Evolutionary conservation across 306 rosid species (phyloP).

Genomic region (Ormosia semicastrata): DNA sequence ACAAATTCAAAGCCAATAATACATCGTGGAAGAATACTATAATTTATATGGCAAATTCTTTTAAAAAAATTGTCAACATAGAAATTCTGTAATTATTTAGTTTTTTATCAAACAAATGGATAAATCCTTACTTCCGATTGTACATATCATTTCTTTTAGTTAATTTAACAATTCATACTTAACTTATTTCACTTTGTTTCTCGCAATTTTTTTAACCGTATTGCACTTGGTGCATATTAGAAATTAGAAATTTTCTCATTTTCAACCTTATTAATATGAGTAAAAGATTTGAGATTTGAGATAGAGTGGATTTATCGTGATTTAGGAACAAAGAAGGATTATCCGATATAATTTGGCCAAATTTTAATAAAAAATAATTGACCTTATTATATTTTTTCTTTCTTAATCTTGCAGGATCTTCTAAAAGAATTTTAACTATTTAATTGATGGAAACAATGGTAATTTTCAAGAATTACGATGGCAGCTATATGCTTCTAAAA

Average conservation of each 20-base stretch:
- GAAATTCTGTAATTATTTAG: too few relatives aligned
- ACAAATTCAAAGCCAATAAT: too few relatives aligned
- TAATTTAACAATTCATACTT: neutral
- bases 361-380: neutral
- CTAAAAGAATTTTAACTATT: neutral
- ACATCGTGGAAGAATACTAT: too few relatives aligned
- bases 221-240: neutral
- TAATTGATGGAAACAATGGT: neutral
- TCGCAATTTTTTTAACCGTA: neutral
- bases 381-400: neutral
- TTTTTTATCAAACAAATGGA: neutral
- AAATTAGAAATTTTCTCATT: neutral
- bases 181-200: neutral
- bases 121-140: neutral
- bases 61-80: too few relatives aligned
- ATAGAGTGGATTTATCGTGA: neutral
- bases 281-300: neutral
- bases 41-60: too few relatives aligned
- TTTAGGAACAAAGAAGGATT: neutral
- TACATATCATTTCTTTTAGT: neutral
- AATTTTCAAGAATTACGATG: neutral
- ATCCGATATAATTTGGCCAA: neutral
- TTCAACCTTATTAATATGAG: neutral
- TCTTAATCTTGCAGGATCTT: neutral
- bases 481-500: neutral